Evolutionary conservation across 352 stramenopile genomes (phyloP).

Genomic region (Phytophthora cactorum): DNA sequence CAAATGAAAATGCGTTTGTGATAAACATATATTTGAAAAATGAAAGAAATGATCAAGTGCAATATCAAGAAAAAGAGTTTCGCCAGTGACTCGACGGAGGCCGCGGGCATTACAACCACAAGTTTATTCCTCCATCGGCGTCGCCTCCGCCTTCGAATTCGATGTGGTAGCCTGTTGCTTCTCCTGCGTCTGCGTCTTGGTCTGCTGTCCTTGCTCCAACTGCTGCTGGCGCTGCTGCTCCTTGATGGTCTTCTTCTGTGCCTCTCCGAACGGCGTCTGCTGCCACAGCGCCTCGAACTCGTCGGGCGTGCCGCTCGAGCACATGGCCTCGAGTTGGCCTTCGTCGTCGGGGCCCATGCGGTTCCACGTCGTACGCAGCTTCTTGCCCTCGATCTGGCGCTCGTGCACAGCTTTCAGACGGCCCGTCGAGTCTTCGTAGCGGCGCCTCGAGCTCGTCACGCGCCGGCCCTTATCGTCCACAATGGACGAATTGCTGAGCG

Average conservation of each 20-base stretch:
- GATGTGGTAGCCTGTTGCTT: neutral
- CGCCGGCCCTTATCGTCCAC: conserved; percentile 43
- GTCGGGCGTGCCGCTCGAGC: conserved; percentile 45
- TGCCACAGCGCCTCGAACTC: conserved; percentile 70
- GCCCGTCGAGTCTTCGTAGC: conserved; percentile 54
- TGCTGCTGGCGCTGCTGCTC: conserved; percentile 4
- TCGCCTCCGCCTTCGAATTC: neutral
- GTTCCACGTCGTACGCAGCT: conserved; percentile 58
- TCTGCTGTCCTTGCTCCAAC: too few relatives aligned
- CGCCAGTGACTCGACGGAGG: too few relatives aligned
- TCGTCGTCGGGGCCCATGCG: conserved; percentile 50
- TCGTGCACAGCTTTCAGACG: conserved; percentile 71
- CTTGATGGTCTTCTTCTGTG: conserved; percentile 50
- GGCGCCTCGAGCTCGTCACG: conserved; percentile 40
- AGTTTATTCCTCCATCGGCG: too few relatives aligned
- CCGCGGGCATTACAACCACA: too few relatives aligned
- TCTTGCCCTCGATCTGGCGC: conserved; percentile 53
- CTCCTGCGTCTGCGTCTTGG: neutral
- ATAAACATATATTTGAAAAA: too few relatives aligned
- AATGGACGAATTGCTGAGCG: conserved; percentile 37
- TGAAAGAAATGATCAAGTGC: too few relatives aligned
- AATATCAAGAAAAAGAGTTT: too few relatives aligned
- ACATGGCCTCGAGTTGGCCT: conserved; percentile 53
- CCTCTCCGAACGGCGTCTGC: conserved; percentile 59
- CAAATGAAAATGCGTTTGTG: too few relatives aligned